phyloP scores from a whole-genome alignment of 2,329 filamentous ascomycete species.

The Trichoderma sp. region DNA sequence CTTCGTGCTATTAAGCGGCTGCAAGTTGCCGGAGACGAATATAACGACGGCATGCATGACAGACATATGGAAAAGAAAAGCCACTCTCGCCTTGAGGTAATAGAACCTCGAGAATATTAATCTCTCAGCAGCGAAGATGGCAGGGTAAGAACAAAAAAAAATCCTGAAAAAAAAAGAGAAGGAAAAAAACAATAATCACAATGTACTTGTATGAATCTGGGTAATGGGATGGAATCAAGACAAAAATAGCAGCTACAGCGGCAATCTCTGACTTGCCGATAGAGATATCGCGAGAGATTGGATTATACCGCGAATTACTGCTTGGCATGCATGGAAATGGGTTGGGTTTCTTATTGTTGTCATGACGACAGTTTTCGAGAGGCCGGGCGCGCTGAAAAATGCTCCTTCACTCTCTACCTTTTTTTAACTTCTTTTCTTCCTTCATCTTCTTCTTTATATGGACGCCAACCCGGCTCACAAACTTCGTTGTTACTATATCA shows the following conservation, averaged over 20 bases:
- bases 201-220: neutral
- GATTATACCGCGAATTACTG: neutral
- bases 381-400: neutral
- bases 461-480: neutral
- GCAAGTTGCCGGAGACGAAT: neutral
- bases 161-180: neutral
- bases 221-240: neutral
- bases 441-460: neutral
- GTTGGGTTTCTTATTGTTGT: neutral
- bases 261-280: neutral
- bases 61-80: neutral
- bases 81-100: neutral
- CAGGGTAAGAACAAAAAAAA: neutral
- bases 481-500: neutral
- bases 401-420: neutral
- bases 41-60: neutral
- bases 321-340: neutral
- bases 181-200: neutral
- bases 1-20: too few relatives aligned
- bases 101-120: neutral
- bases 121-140: neutral
- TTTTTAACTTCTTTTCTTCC: neutral
- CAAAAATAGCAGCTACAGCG: neutral
- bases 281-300: neutral
- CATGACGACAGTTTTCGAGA: neutral